A percentile compares a stretch with the other conserved stretches of the same genome.
phyloP scores from a whole-genome alignment of 805 yeast genomes.

The Candida ascalaphidarum region DNA sequence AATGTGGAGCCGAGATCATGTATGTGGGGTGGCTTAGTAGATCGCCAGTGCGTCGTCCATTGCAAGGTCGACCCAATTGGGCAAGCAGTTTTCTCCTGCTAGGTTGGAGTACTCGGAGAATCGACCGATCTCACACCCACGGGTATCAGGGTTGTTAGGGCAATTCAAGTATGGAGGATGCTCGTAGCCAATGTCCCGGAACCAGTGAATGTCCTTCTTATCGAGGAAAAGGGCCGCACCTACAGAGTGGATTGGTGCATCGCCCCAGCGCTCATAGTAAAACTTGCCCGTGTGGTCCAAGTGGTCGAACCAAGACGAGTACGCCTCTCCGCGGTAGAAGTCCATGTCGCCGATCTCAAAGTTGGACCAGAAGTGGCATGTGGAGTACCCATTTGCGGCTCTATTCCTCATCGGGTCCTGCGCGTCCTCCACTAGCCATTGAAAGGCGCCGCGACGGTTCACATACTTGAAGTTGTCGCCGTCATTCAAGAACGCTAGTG shows the following conservation, averaged over 20 bases:
- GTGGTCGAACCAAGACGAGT: conserved; percentile 51
- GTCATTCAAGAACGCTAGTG: conserved; percentile 46
- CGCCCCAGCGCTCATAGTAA: conserved; percentile 91
- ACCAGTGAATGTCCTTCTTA: conserved; percentile 69
- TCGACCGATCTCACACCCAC: conserved; percentile 44
- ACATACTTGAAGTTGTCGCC: conserved; percentile 52
- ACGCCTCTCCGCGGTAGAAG: conserved; percentile 63
- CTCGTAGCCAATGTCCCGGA: conserved; percentile 72
- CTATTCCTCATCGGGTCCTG: conserved; percentile 40
- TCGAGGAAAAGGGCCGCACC: conserved; percentile 70
- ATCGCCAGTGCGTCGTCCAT: no score
- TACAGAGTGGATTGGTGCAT: conserved; percentile 81
- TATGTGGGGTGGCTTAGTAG: no score
- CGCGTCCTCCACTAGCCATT: conserved; percentile 42
- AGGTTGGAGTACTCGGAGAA: conserved; percentile 46
- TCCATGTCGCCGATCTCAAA: conserved; percentile 84
- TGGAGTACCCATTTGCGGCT: conserved; percentile 42
- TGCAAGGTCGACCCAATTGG: conserved; percentile 52
- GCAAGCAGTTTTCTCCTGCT: conserved; percentile 65
- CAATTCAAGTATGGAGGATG: conserved; percentile 74
- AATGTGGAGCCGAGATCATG: no score
- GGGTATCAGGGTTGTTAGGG: conserved; percentile 43
- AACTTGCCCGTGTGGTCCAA: conserved; percentile 71
- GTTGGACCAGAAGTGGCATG: conserved; percentile 88
- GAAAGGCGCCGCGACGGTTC: conserved; percentile 40